Conservation (phyloP, 495 filamentous ascomycete species). For the Corynascus novoguineensis region DNA sequence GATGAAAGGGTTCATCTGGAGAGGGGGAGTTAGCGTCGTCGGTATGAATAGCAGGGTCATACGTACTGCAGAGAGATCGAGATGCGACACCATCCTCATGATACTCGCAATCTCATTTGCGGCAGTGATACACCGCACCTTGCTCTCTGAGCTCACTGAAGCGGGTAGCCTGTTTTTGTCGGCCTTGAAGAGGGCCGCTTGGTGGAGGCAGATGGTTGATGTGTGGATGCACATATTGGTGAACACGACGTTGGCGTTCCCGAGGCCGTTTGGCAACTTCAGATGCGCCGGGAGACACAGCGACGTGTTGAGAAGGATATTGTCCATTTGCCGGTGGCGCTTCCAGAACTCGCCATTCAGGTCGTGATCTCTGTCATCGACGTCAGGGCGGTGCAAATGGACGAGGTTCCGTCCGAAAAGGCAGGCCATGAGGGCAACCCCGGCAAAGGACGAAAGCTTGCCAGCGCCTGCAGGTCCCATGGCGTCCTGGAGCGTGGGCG, state of each 20-base stretch:
- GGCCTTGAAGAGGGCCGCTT: conserved; percentile 96
- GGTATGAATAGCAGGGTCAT: not conserved
- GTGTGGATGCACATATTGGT: conserved; percentile 97
- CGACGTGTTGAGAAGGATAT: conserved; percentile 79
- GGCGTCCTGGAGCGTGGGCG: conserved; percentile 62
- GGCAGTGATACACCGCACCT: conserved; percentile 85
- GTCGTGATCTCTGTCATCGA: conserved; percentile 77
- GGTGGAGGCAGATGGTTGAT: conserved; percentile 93
- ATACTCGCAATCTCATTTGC: conserved; percentile 93
- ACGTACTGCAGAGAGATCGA: conserved; percentile 79
- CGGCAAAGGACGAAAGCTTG: conserved; percentile 70
- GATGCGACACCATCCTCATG: conserved; percentile 90
- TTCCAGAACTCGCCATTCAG: conserved; percentile 96
- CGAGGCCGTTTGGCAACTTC: conserved; percentile 69
- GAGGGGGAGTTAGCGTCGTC: not conserved
- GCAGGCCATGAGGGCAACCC: conserved; percentile 76
- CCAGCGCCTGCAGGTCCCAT: conserved; percentile 65
- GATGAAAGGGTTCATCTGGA: conserved; percentile 93
- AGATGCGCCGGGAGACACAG: conserved; percentile 79
- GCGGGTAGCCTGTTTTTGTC: conserved; percentile 79
- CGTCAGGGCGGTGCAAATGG: conserved; percentile 85
- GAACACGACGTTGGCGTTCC: conserved; percentile 84
- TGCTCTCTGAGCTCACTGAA: conserved; percentile 78
- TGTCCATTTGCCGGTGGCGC: conserved; percentile 82
- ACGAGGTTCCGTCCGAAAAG: conserved; percentile 92